phyloP scores from a whole-genome alignment of 2,329 filamentous ascomycete species.

The Alternaria burnsii region DNA sequence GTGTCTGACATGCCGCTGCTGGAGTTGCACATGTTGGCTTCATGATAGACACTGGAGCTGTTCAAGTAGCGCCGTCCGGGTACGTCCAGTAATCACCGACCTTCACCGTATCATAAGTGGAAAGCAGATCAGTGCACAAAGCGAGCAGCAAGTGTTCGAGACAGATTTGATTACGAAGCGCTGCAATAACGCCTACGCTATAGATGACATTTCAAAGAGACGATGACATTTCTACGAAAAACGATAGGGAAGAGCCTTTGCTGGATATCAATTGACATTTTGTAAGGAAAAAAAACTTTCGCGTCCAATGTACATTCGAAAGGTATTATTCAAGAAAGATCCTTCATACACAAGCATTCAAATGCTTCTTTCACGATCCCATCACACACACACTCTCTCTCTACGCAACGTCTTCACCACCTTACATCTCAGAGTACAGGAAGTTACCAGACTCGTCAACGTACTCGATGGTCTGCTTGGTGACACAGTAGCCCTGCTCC shows the following conservation, averaged over 20 bases:
- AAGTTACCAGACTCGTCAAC: conserved; percentile 45
- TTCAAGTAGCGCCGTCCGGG: not conserved
- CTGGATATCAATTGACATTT: conserved; percentile 17
- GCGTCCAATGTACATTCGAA: conserved; percentile 14
- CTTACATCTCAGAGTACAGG: conserved; percentile 37
- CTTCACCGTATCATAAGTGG: not conserved
- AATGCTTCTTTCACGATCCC: not conserved
- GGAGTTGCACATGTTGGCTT: not conserved
- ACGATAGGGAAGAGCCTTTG: conserved; percentile 4
- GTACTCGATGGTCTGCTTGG: conserved; percentile 45
- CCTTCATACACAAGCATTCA: conserved; percentile 11
- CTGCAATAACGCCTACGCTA: not conserved
- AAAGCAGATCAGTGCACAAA: not conserved
- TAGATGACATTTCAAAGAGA: conserved; percentile 3
- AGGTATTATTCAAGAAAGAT: conserved; percentile 17
- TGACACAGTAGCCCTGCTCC: conserved; percentile 44
- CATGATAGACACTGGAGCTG: not conserved
- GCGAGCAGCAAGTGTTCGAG: not conserved
- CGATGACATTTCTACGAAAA: conserved; percentile 2
- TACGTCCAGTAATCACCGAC: not conserved
- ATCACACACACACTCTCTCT: not conserved
- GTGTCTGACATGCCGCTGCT: not conserved
- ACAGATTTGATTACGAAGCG: not conserved
- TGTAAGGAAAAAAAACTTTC: conserved; percentile 19
- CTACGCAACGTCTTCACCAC: not conserved